Evolutionary conservation across 345 rosid species (phyloP), one percentile per base, ranked within the genome.

Genomic region (Eucalyptus sp.): DNA sequence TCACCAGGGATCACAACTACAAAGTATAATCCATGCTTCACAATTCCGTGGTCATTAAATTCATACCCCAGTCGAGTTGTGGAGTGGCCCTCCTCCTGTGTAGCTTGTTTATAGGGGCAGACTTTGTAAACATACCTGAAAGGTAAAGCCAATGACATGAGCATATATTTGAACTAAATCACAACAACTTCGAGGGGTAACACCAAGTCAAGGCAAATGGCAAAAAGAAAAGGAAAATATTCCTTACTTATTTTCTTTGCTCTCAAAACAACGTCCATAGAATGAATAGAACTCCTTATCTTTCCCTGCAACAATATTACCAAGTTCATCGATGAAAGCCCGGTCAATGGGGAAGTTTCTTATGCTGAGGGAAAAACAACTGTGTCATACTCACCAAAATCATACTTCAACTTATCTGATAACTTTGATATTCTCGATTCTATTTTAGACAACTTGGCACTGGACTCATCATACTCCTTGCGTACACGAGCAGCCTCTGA

Each of bases 261-360:
- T 93, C 93, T 97, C 99, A 90, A 96, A 98, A 91, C 98, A 98
- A 31, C 86, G 96, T 90, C 94, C 96, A 64, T 95, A 93, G 93
- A 97, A 95, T 48, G 98, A 94, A 90, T 95, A 98, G 96, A 98
- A 97, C 94, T 97, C 99, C 94, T 95, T 96, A 91, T 95, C 99
- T 24, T 90, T 92, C 87, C 99, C 99, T 97, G 98, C 24, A 91
- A 89, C 31, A 84, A 52, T 89, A 62, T 43, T 58, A 81, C 50
- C 50, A 22, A 81, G 83, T 43, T 66, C 46, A 66, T 49, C 33
- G 43, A 37, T 29, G 71, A 60, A n/a, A 89, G 88, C 27, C 80
- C 18, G 50, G 41, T 33, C 64, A 50, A 33, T 24, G 31, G 31
- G 33, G 29, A 41, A 66, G 80, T 88, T 49, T 50, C 33, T 71